Percentiles rank a stretch among this genome's conserved stretches.
These are phyloP conservation scores for Nicotiana otophora DNA, from an alignment of 257 asterid species.

Conservation along the genomic window DNA sequence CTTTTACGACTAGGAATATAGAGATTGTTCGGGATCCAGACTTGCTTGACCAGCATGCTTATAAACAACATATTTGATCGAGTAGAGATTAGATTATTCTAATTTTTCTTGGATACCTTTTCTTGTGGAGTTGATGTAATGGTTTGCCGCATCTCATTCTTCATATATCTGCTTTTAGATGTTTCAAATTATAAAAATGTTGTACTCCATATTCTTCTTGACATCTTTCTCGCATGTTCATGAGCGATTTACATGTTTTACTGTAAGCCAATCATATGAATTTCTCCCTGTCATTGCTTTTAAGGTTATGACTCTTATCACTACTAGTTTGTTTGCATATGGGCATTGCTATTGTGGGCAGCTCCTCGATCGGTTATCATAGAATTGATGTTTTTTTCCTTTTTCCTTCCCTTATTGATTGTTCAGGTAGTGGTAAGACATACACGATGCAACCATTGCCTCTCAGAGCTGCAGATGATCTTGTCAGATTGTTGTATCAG, in stretches of 20 bases:
- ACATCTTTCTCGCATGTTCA: not conserved
- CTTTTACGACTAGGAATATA: not conserved
- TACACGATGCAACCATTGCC: conserved; percentile 99
- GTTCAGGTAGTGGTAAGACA: conserved; percentile 97
- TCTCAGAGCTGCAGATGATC: conserved; percentile 93
- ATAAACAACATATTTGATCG: not conserved
- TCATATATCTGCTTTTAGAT: not conserved
- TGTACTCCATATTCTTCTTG: not conserved
- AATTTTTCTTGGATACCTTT: not conserved
- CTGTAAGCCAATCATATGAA: not conserved
- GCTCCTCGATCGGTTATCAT: not conserved
- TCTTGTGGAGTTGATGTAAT: not conserved
- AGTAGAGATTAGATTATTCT: not conserved
- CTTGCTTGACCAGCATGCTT: not conserved
- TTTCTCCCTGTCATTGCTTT: not conserved
- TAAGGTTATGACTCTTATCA: not conserved
- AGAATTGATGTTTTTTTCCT: not conserved
- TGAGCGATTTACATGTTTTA: not conserved
- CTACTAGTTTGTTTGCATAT: not conserved
- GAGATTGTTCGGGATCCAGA: not conserved
- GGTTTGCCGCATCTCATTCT: not conserved
- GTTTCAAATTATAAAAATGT: not conserved
- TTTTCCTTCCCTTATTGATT: not conserved
- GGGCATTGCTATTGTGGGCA: not conserved
- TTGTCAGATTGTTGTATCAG: conserved; percentile 83